These are phyloP conservation scores for Xerocomus brunneocitrinus DNA, from an alignment of 768 basidiomycete species.

Conservation along the genomic window DNA sequence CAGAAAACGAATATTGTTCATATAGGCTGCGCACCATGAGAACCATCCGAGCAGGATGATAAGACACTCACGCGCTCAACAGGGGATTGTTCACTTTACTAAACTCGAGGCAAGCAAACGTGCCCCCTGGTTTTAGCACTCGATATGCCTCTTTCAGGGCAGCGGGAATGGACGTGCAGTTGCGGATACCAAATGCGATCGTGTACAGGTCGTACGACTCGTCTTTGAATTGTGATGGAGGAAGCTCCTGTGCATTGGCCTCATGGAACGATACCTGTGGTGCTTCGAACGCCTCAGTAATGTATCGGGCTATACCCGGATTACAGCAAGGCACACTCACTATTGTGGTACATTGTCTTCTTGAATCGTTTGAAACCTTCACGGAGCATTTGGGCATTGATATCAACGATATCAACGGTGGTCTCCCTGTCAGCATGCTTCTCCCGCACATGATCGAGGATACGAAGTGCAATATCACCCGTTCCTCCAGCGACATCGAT, in stretches of 20 bases:
- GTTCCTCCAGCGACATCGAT: constrained; percentile 98
- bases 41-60: not conserved
- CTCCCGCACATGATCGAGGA: constrained; percentile 87
- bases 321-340: constrained; percentile 42
- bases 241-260: constrained; percentile 85
- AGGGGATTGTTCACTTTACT: constrained; percentile 88
- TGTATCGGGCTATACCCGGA: not conserved
- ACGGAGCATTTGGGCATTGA: constrained; percentile 92
- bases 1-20: constrained; percentile 91
- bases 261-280: constrained; percentile 91
- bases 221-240: constrained; percentile 61
- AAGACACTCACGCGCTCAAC: constrained; percentile 66
- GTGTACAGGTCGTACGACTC: constrained; percentile 95
- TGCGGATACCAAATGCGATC: constrained; percentile 97
- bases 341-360: constrained; percentile 97
- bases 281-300: constrained; percentile 42
- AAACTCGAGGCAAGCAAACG: constrained; percentile 94
- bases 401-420: constrained; percentile 85
- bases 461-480: constrained; percentile 92
- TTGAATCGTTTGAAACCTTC: constrained; percentile 89
- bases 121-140: constrained; percentile 94
- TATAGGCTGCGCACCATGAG: constrained; percentile 57
- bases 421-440: constrained; percentile 88
- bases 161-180: constrained; percentile 88
- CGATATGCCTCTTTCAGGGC: constrained; percentile 88